Percentiles rank a stretch among this genome's conserved stretches.
Evolutionary conservation across 495 filamentous ascomycete genomes (phyloP).

Genomic region (Diplogelasinospora grovesii): DNA sequence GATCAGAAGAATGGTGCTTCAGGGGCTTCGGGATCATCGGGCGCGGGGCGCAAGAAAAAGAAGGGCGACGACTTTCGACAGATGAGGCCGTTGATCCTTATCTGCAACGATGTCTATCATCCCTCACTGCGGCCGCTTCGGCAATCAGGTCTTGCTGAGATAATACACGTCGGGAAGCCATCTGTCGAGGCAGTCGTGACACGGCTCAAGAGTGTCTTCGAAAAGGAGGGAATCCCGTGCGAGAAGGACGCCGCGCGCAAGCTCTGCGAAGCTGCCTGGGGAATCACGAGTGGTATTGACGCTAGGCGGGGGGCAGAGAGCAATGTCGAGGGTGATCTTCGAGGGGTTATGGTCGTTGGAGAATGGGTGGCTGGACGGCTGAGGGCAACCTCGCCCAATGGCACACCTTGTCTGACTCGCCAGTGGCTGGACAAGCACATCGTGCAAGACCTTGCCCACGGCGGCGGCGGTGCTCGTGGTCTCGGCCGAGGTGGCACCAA

Average conservation of each 20-base stretch:
- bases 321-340: constrained; percentile 81
- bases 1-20: constrained; percentile 79
- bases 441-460: constrained; percentile 60
- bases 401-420: constrained; percentile 52
- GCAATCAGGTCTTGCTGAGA: constrained; percentile 72
- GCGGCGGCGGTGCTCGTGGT: constrained; percentile 69
- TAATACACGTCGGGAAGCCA: constrained; percentile 87
- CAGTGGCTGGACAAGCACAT: constrained; percentile 81
- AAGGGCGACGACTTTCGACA: constrained; percentile 79
- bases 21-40: constrained; percentile 28
- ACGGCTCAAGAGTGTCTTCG: constrained; percentile 75
- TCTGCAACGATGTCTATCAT: constrained; percentile 98
- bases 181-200: constrained; percentile 78
- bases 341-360: constrained; percentile 85
- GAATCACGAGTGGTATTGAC: constrained; percentile 58
- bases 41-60: constrained; percentile 33
- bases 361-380: constrained; percentile 91
- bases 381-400: constrained; percentile 40
- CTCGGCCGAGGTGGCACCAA: constrained; percentile 70
- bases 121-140: constrained; percentile 78
- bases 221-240: constrained; percentile 74
- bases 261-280: constrained; percentile 89
- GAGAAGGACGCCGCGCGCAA: constrained; percentile 83
- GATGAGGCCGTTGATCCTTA: constrained; percentile 79
- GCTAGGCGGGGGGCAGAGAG: constrained; percentile 49